These are phyloP conservation scores for Corylus avellana DNA, from an alignment of 306 rosid genomes.

Conservation along the genomic window DNA sequence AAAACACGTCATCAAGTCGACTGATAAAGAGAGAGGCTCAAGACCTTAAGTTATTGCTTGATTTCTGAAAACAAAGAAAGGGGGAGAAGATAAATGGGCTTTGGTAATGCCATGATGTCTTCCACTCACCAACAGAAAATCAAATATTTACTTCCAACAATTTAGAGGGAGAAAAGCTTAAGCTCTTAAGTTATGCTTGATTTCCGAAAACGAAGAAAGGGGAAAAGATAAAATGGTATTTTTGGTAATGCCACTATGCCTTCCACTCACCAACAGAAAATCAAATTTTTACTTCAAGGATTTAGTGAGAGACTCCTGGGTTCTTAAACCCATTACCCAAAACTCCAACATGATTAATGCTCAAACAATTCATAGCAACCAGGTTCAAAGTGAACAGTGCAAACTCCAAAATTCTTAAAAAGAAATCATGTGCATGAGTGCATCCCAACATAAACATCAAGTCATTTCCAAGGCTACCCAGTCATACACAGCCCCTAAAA, in stretches of 20 bases:
- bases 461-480: neutral
- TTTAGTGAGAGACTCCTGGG: neutral
- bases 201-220: neutral
- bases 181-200: neutral
- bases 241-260: neutral
- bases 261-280: neutral
- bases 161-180: too few species aligned
- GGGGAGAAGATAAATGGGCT: neutral
- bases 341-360: neutral
- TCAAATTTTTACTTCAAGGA: too few species aligned
- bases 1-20: neutral
- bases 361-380: neutral
- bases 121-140: neutral
- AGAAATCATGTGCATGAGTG: neutral
- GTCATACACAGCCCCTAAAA: too few species aligned
- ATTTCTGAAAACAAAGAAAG: neutral
- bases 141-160: too few species aligned
- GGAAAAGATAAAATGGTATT: neutral
- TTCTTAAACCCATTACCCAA: neutral
- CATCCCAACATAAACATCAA: neutral
- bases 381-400: neutral
- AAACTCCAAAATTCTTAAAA: neutral
- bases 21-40: neutral
- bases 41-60: neutral
- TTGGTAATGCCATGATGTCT: neutral